Percentiles rank a stretch among this genome's conserved stretches.
Evolutionary conservation across 164 flowering plant genomes (phyloP).

Genomic region (Chloranthus sessilifolius): DNA sequence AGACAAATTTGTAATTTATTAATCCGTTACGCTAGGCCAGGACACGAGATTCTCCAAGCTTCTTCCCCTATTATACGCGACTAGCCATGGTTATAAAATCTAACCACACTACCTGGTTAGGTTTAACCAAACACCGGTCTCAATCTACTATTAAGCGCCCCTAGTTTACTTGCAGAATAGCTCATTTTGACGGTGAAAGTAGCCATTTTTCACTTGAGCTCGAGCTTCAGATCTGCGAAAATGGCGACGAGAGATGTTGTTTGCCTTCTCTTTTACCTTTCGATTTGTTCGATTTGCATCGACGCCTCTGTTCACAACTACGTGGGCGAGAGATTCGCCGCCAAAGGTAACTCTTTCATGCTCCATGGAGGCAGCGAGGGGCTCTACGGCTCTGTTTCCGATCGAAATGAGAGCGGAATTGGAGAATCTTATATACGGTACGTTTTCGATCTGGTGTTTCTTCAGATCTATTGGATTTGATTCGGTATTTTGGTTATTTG

Average conservation of each 20-base stretch:
- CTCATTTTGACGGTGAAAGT: too few species aligned
- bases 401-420: constrained; percentile 20
- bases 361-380: constrained; percentile 97
- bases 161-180: too few species aligned
- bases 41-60: too few species aligned
- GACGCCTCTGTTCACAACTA: constrained; percentile 73
- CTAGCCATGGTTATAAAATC: too few species aligned
- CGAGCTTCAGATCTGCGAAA: too few species aligned
- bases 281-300: neutral
- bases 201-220: too few species aligned
- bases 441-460: neutral
- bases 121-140: too few species aligned
- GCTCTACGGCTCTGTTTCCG: constrained; percentile 53
- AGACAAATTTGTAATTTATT: too few species aligned
- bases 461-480: neutral
- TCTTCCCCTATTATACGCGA: too few species aligned
- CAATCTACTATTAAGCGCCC: too few species aligned
- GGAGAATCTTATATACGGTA: constrained; percentile 75
- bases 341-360: constrained; percentile 84
- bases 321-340: constrained; percentile 39
- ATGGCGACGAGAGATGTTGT: constrained; percentile 8
- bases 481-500: neutral
- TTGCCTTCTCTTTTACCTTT: neutral
- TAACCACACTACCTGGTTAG: too few species aligned
- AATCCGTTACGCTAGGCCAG: too few species aligned